A percentile compares a stretch with the other conserved stretches of the same genome.
Evolutionary conservation across 768 basidiomycete genomes (phyloP).

Genomic region (Rhodotorula taiwanensis): DNA sequence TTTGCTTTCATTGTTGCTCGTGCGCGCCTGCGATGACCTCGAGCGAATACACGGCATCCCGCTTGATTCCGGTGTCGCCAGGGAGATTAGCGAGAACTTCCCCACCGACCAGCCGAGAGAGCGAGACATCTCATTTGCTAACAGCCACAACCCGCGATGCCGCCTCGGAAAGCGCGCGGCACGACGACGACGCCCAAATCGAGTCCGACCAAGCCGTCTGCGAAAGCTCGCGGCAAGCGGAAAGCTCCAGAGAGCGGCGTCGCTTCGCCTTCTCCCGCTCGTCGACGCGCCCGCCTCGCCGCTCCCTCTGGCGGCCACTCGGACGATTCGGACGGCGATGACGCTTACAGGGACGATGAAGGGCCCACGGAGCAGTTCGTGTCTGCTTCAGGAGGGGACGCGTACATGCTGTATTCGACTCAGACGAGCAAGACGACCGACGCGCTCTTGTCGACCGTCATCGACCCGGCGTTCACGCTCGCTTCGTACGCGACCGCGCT

Average conservation of each 20-base stretch:
- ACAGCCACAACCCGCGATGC: neutral
- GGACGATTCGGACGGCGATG: conserved; percentile 26
- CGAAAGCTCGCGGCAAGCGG: conserved; percentile 18
- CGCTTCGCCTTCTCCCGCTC: neutral
- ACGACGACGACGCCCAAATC: neutral
- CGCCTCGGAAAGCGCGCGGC: neutral
- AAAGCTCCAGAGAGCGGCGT: neutral
- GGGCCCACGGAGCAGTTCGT: conserved; percentile 45
- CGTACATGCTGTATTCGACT: conserved; percentile 58
- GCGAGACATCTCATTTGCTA: no score
- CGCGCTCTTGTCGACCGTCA: conserved; percentile 61
- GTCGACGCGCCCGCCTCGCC: neutral
- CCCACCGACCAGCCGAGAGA: no score
- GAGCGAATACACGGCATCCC: no score
- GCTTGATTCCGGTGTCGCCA: no score
- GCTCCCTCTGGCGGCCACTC: conserved; percentile 18
- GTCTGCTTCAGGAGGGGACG: conserved; percentile 68
- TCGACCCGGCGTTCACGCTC: conserved; percentile 54
- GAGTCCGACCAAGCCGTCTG: neutral
- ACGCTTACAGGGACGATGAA: conserved; percentile 18
- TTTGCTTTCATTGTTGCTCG: no score
- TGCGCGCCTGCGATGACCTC: no score
- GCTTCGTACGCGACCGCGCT: conserved; percentile 48
- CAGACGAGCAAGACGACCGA: conserved; percentile 62
- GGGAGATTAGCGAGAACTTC: no score